These are phyloP conservation scores for Crithidia bombi DNA, from an alignment of 208 protist species.

Conservation along the genomic window DNA sequence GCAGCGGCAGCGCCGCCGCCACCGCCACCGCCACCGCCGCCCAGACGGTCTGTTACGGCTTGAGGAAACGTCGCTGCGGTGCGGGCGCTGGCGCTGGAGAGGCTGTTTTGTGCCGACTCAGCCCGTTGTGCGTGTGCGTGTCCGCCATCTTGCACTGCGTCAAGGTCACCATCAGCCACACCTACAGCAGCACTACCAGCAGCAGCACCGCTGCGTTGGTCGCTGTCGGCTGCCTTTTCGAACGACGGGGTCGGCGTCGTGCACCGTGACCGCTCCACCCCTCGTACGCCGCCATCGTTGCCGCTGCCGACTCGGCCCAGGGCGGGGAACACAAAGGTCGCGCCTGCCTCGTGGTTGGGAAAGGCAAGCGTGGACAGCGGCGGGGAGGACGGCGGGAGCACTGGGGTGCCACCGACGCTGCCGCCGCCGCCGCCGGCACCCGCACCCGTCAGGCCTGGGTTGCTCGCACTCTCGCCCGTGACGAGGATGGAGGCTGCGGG, in stretches of 20 bases:
- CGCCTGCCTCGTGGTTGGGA: neutral
- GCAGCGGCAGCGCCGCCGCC: neutral
- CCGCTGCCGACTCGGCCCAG: neutral
- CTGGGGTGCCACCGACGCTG: neutral
- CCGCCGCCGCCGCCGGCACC: neutral
- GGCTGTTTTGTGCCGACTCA: neutral
- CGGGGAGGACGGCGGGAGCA: neutral
- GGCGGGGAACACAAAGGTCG: constrained; percentile 14
- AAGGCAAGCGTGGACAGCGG: neutral
- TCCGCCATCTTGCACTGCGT: neutral
- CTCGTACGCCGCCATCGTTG: constrained; percentile 5
- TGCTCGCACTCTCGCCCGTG: neutral
- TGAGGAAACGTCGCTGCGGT: neutral
- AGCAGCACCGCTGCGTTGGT: neutral
- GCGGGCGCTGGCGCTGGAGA: neutral
- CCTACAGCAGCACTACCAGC: neutral
- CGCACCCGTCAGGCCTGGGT: neutral
- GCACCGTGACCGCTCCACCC: constrained; percentile 10
- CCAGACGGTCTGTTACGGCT: neutral
- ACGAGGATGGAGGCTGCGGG: constrained; percentile 10
- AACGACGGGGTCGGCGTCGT: constrained; percentile 4
- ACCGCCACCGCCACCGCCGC: neutral
- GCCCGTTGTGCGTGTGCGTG: neutral
- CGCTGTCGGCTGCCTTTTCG: neutral
- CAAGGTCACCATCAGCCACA: neutral